Evolutionary conservation across 1,284 basidiomycete genomes (phyloP), one percentile per base, ranked within the genome.

Genomic region (Moesziomyces aphidis): DNA sequence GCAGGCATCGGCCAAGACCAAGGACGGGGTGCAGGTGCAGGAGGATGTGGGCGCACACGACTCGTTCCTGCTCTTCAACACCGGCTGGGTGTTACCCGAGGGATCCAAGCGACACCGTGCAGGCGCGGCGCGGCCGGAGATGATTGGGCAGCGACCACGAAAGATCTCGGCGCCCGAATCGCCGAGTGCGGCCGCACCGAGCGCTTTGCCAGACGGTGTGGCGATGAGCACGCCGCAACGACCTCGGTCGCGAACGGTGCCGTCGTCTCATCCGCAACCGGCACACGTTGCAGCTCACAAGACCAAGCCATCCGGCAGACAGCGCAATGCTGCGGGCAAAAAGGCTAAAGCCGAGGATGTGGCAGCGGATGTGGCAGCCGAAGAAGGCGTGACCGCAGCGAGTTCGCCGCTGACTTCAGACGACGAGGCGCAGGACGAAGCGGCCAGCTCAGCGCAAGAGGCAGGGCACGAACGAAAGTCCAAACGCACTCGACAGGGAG

Each of bases 21-120:
- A 87, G 1, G 90, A 93, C 4, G 88, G 90, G 8, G 50, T 73
- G 2, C 65, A 68, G 24, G 44, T 73, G 31, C 65, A 73, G 19
- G 67, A 53, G 5, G 87, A 90, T 45, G 89, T 97, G 23, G 91
- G 91, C 78, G 88, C 88, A 49, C 88, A 89, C 70, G 89, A 89
- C 59, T 91, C 91, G 43, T 97, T 96, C 87, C 89, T 87, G 80
- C 86, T 91, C 85, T 97, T 96, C 86, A 91, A 97, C 73, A 86
- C 88, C 22, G 94, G 94, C 2, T 97, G 94, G 94, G 93, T 96
- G 19, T 86, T 96, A 19, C 92, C 93, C 10, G 87, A 90, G 10
- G 92, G 91, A 4, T 56, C 72, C 23, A 74, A 74, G 54, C 72
- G 72, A 26, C 57, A 74, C 45, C 59, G 72, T 15, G 58, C 34